Percentiles rank a stretch among this genome's conserved stretches.
Conservation (phyloP, 108 stramenopile genomes). For the Nannochloropsis granulata region DNA sequence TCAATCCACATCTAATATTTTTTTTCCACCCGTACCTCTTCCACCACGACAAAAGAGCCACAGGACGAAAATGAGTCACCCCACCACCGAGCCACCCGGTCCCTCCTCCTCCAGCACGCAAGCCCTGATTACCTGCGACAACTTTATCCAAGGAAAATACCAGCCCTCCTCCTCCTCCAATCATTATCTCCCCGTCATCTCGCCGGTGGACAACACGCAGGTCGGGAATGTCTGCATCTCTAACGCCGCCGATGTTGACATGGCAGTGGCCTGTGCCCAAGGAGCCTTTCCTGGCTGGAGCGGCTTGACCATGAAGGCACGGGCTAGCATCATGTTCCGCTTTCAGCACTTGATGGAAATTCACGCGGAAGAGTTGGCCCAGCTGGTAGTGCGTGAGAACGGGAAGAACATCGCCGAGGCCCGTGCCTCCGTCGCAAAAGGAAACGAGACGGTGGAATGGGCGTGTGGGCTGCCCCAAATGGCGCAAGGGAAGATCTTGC, state of each 20-base stretch:
- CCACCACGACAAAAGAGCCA: too few relatives aligned
- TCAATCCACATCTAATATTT: too few relatives aligned
- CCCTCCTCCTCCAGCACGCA: too few relatives aligned
- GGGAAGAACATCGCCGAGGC: constrained; percentile 95
- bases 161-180: constrained; percentile 10
- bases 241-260: constrained; percentile 46
- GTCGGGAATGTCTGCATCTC: constrained; percentile 10
- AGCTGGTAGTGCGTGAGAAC: constrained; percentile 73
- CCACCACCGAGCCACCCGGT: too few relatives aligned
- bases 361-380: constrained; percentile 65
- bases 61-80: too few relatives aligned
- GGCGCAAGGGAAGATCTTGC: background rate
- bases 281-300: constrained; percentile 60
- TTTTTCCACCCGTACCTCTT: too few relatives aligned
- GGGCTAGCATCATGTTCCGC: constrained; percentile 77
- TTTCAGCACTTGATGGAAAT: constrained; percentile 63
- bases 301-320: constrained; percentile 29
- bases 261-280: constrained; percentile 55
- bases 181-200: constrained; percentile 12
- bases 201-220: constrained; percentile 29
- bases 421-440: constrained; percentile 49
- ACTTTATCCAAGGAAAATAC: constrained; percentile 27
- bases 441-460: constrained; percentile 94
- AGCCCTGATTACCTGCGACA: constrained; percentile 15
- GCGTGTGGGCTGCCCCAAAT: constrained; percentile 48